Base-by-base conservation (phyloP, 2,329 filamentous ascomycete species). In the Emmonsia crescens region DNA sequence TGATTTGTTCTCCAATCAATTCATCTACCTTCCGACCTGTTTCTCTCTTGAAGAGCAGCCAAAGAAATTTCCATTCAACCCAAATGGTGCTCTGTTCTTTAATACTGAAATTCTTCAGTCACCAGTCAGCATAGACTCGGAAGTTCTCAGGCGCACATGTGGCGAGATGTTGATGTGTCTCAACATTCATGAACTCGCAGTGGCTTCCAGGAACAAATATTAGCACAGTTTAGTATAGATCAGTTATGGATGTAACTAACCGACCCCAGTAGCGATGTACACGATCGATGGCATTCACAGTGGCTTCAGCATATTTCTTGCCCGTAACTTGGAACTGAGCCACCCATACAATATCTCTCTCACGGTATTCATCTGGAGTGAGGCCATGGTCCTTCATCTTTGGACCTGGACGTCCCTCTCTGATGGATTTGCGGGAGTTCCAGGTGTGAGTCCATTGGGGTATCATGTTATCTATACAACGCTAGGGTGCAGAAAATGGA, bases 251-350 rank as follows among this genome's bases (percentile, higher is more conserved):
- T 49, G 46, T 10, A 19, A 56, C 59, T 57, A 4, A 61, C 54
- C 29, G 60, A 57, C 57, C 29, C 54, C 51, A 61, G 42, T 57
- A 61, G 33, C 44, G 16, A 33, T 61, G 51, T 5, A 61, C 51
- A 12, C 51, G 40, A 40, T 61, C 27, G 40, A 61, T 61, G 9
- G 27, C 10, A 56, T 33, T 48, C 29, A 42, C 38, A 44, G 60
- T 61, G n/a, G 40, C 38, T 19, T 61, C 29, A 46, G 60, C 60
- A 61, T 61, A 61, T 42, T 61, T 61, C 51, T 61, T 61, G 60
- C 51, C 40, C 33, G 24, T 57, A 36, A 57, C 24, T 51, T 48
- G 49, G 54, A 61, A 61, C 19, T 55, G 46, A 55, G 46, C 21
- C 59, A 60, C n/a, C n/a, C n/a, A n/a, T n/a, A n/a, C n/a, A n/a